Evolutionary conservation across 176 grass and related monocot genomes (phyloP).

Genomic region (Carex kokanica): DNA sequence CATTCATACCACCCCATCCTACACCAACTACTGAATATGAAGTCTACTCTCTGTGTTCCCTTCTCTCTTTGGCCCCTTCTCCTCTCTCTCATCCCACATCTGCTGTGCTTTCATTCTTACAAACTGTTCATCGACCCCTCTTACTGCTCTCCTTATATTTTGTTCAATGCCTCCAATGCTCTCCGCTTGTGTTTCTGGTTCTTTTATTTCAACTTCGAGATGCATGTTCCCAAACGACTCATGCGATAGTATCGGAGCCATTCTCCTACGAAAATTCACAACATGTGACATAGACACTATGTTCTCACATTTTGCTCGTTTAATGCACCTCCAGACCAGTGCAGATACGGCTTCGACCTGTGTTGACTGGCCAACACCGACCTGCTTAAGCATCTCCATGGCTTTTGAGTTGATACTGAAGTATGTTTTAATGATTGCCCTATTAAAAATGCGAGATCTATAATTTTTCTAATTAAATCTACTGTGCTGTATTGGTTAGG

Average conservation of each 20-base stretch:
- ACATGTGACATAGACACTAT: not conserved
- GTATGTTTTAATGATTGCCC: too few species aligned
- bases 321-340: not conserved
- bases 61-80: not conserved
- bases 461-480: too few species aligned
- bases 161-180: not conserved
- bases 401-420: not conserved
- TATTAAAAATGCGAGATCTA: too few species aligned
- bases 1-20: conserved; percentile 10
- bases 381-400: not conserved
- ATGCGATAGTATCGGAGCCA: not conserved
- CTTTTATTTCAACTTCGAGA: not conserved
- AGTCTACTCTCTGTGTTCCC: not conserved
- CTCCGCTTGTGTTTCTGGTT: not conserved
- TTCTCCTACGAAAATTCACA: conserved; percentile 5
- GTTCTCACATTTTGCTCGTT: not conserved
- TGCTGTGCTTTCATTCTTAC: not conserved
- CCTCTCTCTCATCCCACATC: not conserved
- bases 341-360: not conserved
- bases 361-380: not conserved
- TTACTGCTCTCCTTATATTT: not conserved
- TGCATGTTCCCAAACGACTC: conserved; percentile 3
- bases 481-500: too few species aligned
- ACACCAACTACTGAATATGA: not conserved
- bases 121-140: not conserved